Conservation (phyloP, 441 rosid species). For the Capsella rubella region DNA sequence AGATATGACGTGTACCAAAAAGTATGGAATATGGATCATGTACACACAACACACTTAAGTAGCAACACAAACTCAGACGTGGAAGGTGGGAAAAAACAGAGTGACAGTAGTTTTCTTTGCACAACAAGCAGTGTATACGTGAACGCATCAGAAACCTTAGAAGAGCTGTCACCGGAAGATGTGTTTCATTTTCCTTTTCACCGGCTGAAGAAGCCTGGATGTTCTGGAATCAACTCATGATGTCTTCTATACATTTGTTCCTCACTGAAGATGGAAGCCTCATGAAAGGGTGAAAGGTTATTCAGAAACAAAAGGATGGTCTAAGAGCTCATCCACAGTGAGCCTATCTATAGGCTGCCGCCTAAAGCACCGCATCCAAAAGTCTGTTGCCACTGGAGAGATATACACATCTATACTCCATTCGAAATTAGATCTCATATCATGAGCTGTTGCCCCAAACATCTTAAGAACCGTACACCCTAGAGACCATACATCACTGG, state of each 20-base stretch:
- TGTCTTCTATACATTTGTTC: not conserved
- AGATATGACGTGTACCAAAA: no score
- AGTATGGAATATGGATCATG: no score
- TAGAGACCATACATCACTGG: slow-evolving; percentile 21
- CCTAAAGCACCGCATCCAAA: not conserved
- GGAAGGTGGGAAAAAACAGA: no score
- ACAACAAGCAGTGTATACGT: no score
- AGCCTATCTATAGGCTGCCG: not conserved
- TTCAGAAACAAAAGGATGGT: not conserved
- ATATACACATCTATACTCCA: not conserved
- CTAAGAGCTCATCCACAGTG: not conserved
- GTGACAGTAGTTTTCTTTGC: no score
- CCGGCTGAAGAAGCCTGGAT: no score
- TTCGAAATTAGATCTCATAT: not conserved
- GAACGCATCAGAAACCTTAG: no score
- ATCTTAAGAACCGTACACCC: slow-evolving; percentile 1
- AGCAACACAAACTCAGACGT: no score
- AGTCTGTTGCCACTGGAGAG: not conserved
- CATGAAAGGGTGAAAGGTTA: not conserved
- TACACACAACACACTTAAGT: no score
- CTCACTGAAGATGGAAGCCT: not conserved
- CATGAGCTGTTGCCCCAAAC: not conserved
- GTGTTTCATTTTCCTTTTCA: no score
- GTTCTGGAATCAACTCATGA: not conserved
- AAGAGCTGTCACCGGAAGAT: no score